Evolutionary conservation across 768 basidiomycete genomes (phyloP), one percentile per base, ranked within the genome.

Genomic region (Russula vinacea): DNA sequence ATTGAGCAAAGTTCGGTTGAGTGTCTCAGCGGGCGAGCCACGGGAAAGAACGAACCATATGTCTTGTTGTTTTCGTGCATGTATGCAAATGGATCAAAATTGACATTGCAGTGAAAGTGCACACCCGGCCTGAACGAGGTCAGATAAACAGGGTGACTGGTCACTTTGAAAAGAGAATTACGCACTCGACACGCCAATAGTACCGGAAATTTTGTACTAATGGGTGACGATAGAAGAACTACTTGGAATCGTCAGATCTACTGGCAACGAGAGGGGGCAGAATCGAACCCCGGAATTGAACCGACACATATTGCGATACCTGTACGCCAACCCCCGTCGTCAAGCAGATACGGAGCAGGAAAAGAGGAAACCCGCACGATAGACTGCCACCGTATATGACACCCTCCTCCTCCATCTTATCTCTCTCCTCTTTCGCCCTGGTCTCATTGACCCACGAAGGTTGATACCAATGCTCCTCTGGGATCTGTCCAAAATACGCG

Each of bases 141-240:
- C 54, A 40, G 26, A 42, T 33, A 3, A 19, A 5, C 33, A 24
- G 17, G 33, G 13, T 8, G 32, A 33, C 29, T 19, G 11, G 3
- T 1, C 24, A 11, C 0, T 8, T 16, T 2, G 16, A 40, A 49
- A 17, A 39, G 13, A 6, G 24, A 40, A 19, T 26, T 26, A 76
- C 88, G 73, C 71, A 91, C 87, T 94, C 92, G 32, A 95, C 84
- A 67, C 92, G 86, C 92, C 92, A 95, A 75, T 95, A 94, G 74
- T 92, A 95, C 49, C 85, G 83, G 74, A 87, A 94, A 37, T 83
- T 78, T 66, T 86, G 80, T 52, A 96, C 76, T 10, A 95, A 76
- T 62, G 87, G 84, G 66, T 95, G 93, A 47, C 82, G 80, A 77
- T 84, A 95, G 77, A 96, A 95, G 78, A 89, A 91, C 86, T 92